phyloP scores from a whole-genome alignment of 2,329 filamentous ascomycete genomes.

The Alternaria burnsii region DNA sequence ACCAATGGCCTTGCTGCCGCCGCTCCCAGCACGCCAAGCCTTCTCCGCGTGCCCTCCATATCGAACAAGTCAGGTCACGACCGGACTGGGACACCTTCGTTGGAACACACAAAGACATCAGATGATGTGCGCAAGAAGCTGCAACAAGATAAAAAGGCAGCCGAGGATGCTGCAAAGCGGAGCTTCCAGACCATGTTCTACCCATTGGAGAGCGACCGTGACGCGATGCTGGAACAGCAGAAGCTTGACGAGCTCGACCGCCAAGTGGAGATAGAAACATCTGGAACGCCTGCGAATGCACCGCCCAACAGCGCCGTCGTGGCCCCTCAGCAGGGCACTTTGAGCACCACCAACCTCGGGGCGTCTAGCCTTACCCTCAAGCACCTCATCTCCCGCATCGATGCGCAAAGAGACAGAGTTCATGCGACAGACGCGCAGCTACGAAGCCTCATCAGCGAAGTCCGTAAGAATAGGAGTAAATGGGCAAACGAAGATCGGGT shows the following conservation, averaged over 20 bases:
- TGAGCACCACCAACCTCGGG: slow-evolving; percentile 93
- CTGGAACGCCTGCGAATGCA: slow-evolving; percentile 61
- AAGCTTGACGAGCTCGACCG: slow-evolving; percentile 96
- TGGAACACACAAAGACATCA: slow-evolving; percentile 70
- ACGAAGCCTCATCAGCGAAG: slow-evolving; percentile 92
- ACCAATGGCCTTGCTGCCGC: slow-evolving; percentile 63
- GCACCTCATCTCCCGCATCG: slow-evolving; percentile 94
- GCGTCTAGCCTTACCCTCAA: slow-evolving; percentile 96
- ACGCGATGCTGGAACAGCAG: slow-evolving; percentile 97
- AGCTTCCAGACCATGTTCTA: slow-evolving; percentile 95
- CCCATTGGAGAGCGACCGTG: slow-evolving; percentile 91
- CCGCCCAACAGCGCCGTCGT: slow-evolving; percentile 61
- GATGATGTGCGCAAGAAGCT: slow-evolving; percentile 93
- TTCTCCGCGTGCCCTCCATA: slow-evolving; percentile 70
- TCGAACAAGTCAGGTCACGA: slow-evolving; percentile 69
- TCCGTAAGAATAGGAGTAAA: slow-evolving; percentile 96
- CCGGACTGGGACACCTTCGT: slow-evolving; percentile 63
- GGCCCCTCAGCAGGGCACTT: slow-evolving; percentile 78
- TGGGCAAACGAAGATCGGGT: slow-evolving; percentile 99
- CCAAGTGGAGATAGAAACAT: slow-evolving; percentile 95
- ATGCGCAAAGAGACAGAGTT: slow-evolving; percentile 89
- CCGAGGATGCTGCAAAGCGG: slow-evolving; percentile 86
- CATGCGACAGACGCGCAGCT: slow-evolving; percentile 92
- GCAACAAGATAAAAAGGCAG: slow-evolving; percentile 89
- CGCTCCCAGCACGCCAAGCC: slow-evolving; percentile 68